Evolutionary conservation across 2,329 filamentous ascomycete genomes (phyloP).

Genomic region (Colletotrichum gigasporum): DNA sequence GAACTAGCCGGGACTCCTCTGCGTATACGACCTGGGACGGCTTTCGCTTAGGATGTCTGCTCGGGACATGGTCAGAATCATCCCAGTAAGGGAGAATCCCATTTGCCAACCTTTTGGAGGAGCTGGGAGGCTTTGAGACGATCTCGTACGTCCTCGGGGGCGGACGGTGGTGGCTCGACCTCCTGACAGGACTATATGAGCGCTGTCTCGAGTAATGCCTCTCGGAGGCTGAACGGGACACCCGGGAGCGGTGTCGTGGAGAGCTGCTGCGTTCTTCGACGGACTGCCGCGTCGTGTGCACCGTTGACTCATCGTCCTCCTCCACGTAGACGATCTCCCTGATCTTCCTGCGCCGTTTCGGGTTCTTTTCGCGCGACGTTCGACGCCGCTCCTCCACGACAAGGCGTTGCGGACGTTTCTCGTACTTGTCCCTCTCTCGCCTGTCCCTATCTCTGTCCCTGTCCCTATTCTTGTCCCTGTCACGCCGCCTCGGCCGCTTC

Average conservation of each 20-base stretch:
- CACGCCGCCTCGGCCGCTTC: conserved; percentile 31
- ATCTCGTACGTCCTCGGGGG: conserved; percentile 11
- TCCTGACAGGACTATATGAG: conserved; percentile 14
- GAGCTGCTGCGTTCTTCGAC: conserved; percentile 19
- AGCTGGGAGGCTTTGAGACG: conserved; percentile 1
- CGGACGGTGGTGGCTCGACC: conserved; percentile 12
- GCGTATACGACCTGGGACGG: conserved; percentile 21
- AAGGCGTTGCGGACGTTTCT: conserved; percentile 2
- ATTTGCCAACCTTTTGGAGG: conserved; percentile 16
- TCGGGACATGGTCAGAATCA: conserved; percentile 3
- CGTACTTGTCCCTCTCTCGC: conserved; percentile 4
- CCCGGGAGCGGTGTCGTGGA: conserved; percentile 25
- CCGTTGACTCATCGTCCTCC: conserved; percentile 20
- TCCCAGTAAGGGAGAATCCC: background rate
- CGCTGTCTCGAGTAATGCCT: conserved; percentile 19
- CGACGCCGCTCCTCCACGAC: conserved; percentile 26
- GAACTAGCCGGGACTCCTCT: conserved; percentile 6
- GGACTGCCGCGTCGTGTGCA: conserved; percentile 7
- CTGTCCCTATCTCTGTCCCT: conserved; percentile 24
- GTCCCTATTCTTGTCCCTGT: conserved; percentile 38
- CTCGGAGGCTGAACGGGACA: conserved; percentile 28
- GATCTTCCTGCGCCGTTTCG: conserved; percentile 17
- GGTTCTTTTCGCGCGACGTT: conserved; percentile 29
- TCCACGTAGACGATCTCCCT: conserved; percentile 27
- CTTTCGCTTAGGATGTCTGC: conserved; percentile 14